Percentiles rank a stretch among this genome's conserved stretches.
Conservation (phyloP, 2,329 filamentous ascomycete species). For the Alternaria sp. region DNA sequence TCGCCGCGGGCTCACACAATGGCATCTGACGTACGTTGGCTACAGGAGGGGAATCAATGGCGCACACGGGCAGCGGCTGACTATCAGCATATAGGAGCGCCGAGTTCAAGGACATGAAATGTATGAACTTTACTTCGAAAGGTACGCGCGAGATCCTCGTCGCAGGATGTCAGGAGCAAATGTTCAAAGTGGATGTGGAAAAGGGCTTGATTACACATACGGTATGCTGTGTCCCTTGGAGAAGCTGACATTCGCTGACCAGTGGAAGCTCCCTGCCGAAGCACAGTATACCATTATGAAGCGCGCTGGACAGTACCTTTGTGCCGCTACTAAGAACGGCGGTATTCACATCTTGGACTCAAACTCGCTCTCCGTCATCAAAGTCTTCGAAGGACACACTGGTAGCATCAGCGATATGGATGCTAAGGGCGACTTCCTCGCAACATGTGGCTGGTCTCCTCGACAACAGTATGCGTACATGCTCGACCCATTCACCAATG, state of each 20-base stretch:
- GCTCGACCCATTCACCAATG: slow-evolving; percentile 91
- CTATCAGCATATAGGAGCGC: slow-evolving; percentile 61
- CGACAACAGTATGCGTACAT: slow-evolving; percentile 82
- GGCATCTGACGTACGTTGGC: slow-evolving; percentile 77
- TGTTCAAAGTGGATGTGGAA: slow-evolving; percentile 79
- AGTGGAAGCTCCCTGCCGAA: slow-evolving; percentile 69
- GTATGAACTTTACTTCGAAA: slow-evolving; percentile 95
- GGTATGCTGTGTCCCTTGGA: slow-evolving; percentile 27
- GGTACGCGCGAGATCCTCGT: slow-evolving; percentile 84
- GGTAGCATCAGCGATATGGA: slow-evolving; percentile 96
- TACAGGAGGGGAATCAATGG: background rate
- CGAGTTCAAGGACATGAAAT: slow-evolving; percentile 86
- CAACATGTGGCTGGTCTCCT: slow-evolving; percentile 92
- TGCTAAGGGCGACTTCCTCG: slow-evolving; percentile 90
- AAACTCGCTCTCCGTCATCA: slow-evolving; percentile 77
- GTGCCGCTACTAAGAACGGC: slow-evolving; percentile 85
- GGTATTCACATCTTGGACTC: slow-evolving; percentile 88
- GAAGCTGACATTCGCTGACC: slow-evolving; percentile 22
- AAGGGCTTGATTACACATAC: slow-evolving; percentile 58
- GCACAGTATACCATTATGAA: slow-evolving; percentile 92
- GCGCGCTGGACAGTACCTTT: slow-evolving; percentile 83
- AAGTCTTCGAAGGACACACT: slow-evolving; percentile 89
- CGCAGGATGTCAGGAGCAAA: slow-evolving; percentile 83
- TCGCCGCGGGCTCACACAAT: slow-evolving; percentile 82
- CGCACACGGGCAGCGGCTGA: slow-evolving; percentile 26